A percentile compares a stretch with the other conserved stretches of the same genome.
Evolutionary conservation across 2,329 filamentous ascomycete species (phyloP).

Genomic region (Teratosphaeria viscida): DNA sequence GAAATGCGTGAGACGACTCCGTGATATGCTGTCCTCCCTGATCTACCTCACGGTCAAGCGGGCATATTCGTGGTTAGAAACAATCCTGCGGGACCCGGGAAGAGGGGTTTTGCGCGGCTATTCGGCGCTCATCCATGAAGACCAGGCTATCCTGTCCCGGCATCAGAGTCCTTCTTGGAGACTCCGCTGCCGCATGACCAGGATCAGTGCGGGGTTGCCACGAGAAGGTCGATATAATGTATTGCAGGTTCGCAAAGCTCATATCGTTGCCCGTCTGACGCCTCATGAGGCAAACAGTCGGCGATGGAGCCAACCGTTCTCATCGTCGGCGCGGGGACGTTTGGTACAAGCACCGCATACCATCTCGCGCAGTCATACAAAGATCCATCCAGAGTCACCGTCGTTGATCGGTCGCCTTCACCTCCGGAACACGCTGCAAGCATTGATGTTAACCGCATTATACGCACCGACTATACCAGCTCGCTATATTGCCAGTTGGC

Average conservation of each 20-base stretch:
- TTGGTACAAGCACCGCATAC: neutral
- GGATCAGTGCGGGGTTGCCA: neutral
- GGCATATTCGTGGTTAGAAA: neutral
- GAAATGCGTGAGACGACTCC: neutral
- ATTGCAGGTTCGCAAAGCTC: neutral
- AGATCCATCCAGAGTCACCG: conserved; percentile 39
- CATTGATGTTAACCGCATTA: conserved; percentile 23
- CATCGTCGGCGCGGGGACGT: neutral
- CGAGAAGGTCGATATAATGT: neutral
- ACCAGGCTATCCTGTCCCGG: neutral
- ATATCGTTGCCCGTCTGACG: neutral
- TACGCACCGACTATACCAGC: conserved; percentile 22
- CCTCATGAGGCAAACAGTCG: neutral
- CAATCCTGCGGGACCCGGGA: neutral
- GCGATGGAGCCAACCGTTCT: neutral
- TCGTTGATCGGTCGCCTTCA: conserved; percentile 48
- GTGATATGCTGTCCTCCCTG: neutral
- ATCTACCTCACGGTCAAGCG: neutral
- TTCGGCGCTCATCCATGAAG: neutral
- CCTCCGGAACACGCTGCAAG: conserved; percentile 34
- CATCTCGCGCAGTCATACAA: conserved; percentile 26
- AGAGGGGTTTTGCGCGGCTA: neutral
- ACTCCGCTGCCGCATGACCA: neutral
- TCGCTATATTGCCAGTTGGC: conserved; percentile 23
- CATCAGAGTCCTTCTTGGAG: neutral